Base-by-base conservation (phyloP, 1,284 basidiomycete species). In the Rhodotorula sp. region DNA sequence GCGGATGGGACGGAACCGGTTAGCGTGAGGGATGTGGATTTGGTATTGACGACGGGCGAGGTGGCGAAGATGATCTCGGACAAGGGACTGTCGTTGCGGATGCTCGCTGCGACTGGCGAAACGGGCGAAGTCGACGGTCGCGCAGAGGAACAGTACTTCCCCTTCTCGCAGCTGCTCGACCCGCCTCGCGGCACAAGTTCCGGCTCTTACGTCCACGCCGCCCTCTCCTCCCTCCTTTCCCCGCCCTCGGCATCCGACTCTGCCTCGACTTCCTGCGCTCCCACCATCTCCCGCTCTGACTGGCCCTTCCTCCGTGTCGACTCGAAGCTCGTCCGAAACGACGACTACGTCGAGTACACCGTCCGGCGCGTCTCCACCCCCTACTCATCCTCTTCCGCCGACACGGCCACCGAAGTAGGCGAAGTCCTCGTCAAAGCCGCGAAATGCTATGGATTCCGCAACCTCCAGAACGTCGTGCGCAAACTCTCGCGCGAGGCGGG, bases 1-100 rank as follows among this genome's bases (percentile, higher is more conserved):
- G 44, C 64, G 16, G n/a, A 59, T 2, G 40, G 65, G 2, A n/a
- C 67, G 30, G 64, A 57, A 88, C 24, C 76, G 85, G 7, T 89
- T 89, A 81, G 84, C 87, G 73, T 91, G 11, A 85, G 93, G 67
- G 95, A 99, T 73, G 92, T 97, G 53, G 96, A 99, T 81, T 97
- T 94, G 78, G 96, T 99, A 28, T 87, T 99, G 75, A 99, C 96
- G 15, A 98, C 96, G 0, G 94, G 94, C 53, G 96, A 99, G 81
- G 85, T 99, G 56, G 89, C 94, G 76, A 81, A 89, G 47, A 86
- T 99, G 70, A 89, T 98, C 83, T 83, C 83, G 26, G 91, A 94
- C 73, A 88, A 90, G 74, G 86, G 84, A 11, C 92, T 92, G 84
- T 89, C 96, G 77, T 82, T 95, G 48, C 84, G 86, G 52, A 70